Evolutionary conservation across 352 stramenopile genomes (phyloP).

Genomic region (Pythium coloratum): DNA sequence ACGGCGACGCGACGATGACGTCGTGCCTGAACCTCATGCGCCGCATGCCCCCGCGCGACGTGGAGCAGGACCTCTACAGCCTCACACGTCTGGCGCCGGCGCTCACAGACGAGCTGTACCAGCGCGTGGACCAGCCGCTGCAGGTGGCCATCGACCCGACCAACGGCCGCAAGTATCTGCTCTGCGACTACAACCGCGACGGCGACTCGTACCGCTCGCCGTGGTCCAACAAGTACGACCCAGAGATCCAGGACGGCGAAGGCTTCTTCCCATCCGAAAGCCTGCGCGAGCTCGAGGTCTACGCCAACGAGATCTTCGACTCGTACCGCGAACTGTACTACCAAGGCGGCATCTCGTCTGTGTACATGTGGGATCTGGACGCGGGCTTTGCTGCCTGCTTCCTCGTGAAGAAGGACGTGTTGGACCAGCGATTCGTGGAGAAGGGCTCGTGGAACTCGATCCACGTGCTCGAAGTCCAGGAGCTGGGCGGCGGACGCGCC

Average conservation of each 20-base stretch:
- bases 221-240: slow-evolving; percentile 93
- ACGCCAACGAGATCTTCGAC: slow-evolving; percentile 97
- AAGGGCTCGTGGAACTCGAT: slow-evolving; percentile 93
- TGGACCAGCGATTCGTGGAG: slow-evolving; percentile 79
- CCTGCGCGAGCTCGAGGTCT: slow-evolving; percentile 89
- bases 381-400: slow-evolving; percentile 93
- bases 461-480: slow-evolving; percentile 93
- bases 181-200: slow-evolving; percentile 96
- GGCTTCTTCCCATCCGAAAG: slow-evolving; percentile 90
- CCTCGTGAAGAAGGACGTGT: slow-evolving; percentile 92
- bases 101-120: slow-evolving; percentile 90
- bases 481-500: slow-evolving; percentile 42
- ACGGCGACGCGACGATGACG: slow-evolving; percentile 55
- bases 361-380: slow-evolving; percentile 97
- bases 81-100: slow-evolving; percentile 81
- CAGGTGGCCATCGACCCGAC: slow-evolving; percentile 83
- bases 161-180: slow-evolving; percentile 90
- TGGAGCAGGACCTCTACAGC: slow-evolving; percentile 83
- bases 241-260: slow-evolving; percentile 71
- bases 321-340: slow-evolving; percentile 97
- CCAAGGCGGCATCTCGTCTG: slow-evolving; percentile 89
- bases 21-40: slow-evolving; percentile 89
- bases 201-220: slow-evolving; percentile 91
- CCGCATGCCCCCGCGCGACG: slow-evolving; percentile 84
- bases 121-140: slow-evolving; percentile 92